phyloP scores from a whole-genome alignment of 2,329 filamentous ascomycete genomes.

The Fusarium falciforme region DNA sequence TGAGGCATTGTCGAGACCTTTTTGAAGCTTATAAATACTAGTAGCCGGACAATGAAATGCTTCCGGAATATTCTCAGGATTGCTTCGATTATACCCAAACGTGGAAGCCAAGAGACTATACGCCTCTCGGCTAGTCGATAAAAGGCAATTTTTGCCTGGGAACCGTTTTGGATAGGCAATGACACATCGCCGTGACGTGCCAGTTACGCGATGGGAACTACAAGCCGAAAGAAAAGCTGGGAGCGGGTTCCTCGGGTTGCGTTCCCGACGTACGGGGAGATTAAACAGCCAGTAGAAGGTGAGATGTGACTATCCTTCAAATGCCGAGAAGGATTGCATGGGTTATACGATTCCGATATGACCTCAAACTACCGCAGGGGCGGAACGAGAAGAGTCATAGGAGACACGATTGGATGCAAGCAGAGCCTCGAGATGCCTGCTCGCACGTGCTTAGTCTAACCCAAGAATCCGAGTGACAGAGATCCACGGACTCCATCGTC shows the following conservation, averaged over 20 bases:
- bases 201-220: neutral
- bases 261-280: neutral
- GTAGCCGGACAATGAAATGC: neutral
- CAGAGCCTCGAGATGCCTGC: neutral
- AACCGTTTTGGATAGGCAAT: neutral
- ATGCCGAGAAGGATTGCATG: neutral
- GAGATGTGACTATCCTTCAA: neutral
- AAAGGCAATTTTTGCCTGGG: neutral
- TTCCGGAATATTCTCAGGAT: neutral
- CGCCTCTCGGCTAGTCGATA: neutral
- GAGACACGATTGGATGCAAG: neutral
- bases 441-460: neutral
- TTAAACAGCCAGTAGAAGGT: neutral
- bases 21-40: neutral
- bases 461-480: neutral
- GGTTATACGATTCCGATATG: neutral
- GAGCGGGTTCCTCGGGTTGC: neutral
- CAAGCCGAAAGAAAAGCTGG: neutral
- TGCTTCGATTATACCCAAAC: neutral
- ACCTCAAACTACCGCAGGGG: neutral
- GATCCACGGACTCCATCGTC: neutral
- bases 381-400: neutral
- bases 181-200: neutral
- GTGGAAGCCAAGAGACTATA: slow-evolving; percentile 1
- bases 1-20: neutral